Evolutionary conservation across 768 basidiomycete genomes (phyloP).

Genomic region (Phylloporus sp.): DNA sequence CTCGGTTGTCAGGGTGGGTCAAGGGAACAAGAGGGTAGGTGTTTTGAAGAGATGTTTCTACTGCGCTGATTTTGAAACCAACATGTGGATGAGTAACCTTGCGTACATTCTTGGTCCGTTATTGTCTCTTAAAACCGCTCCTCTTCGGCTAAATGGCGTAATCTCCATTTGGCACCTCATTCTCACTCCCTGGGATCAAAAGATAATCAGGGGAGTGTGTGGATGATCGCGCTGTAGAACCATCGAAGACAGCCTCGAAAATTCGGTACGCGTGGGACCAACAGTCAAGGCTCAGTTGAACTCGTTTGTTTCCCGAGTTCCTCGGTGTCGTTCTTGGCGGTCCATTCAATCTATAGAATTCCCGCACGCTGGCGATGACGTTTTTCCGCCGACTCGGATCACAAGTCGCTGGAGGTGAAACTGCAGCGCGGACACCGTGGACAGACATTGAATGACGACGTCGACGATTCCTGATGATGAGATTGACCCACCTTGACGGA

Average conservation of each 20-base stretch:
- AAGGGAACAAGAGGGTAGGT: background rate
- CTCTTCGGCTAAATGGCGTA: constrained; percentile 10
- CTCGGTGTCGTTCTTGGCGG: background rate
- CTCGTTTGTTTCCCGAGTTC: background rate
- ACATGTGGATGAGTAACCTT: constrained; percentile 4
- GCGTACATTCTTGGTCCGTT: constrained; percentile 22
- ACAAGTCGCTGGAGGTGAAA: background rate
- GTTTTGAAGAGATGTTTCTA: background rate
- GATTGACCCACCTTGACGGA: background rate
- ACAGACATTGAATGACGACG: background rate
- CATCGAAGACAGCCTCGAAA: constrained; percentile 46
- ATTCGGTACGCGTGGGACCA: constrained; percentile 27
- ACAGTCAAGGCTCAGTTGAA: background rate
- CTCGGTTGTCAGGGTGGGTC: constrained; percentile 1
- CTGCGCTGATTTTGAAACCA: constrained; percentile 2
- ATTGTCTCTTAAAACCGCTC: constrained; percentile 48
- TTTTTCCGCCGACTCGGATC: background rate
- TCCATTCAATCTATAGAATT: background rate
- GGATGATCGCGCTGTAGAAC: constrained; percentile 49
- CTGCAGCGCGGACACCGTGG: background rate
- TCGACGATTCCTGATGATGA: background rate
- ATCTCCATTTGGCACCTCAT: constrained; percentile 20
- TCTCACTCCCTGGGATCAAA: constrained; percentile 46
- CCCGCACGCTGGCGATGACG: background rate
- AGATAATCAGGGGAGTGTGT: constrained; percentile 69